These are phyloP conservation scores for Fraxinus quadrangulata DNA, from an alignment of 257 asterid genomes.

Conservation along the genomic window DNA sequence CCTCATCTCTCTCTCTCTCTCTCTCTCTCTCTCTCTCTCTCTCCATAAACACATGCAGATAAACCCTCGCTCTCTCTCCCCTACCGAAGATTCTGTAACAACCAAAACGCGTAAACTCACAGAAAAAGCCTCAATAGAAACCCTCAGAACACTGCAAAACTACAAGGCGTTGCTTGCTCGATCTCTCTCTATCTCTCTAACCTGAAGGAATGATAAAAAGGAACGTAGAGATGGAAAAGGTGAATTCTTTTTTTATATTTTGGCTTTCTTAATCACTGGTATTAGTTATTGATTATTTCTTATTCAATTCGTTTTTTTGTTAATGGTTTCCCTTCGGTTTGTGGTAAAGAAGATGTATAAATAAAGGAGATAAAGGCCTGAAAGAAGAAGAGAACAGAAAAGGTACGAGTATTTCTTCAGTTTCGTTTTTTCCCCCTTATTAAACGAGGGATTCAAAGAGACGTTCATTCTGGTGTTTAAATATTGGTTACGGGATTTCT, in stretches of 20 bases:
- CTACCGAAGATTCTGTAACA: constrained; percentile 25
- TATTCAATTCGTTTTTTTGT: constrained; percentile 12
- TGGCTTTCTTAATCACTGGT: constrained; percentile 1
- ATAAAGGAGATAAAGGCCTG: constrained; percentile 21
- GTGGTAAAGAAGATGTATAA: constrained; percentile 31
- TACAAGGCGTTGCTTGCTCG: constrained; percentile 60
- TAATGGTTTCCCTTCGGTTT: constrained; percentile 38
- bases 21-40: constrained; percentile 5
- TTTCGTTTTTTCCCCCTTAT: constrained; percentile 22
- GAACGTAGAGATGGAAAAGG: constrained; percentile 22
- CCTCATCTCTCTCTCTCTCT: too few relatives aligned
- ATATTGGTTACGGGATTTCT: constrained; percentile 7
- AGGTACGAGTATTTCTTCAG: constrained; percentile 43
- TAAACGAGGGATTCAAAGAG: constrained; percentile 25
- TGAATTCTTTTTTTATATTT: constrained; percentile 21
- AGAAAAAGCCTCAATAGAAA: constrained; percentile 22
- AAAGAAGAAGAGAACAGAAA: constrained; percentile 9
- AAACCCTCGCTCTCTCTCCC: constrained; percentile 7
- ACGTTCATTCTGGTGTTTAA: neutral
- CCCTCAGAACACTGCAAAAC: constrained; percentile 21
- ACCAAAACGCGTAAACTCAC: constrained; percentile 36
- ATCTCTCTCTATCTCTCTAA: constrained; percentile 29
- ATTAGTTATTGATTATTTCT: constrained; percentile 18
- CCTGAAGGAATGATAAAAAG: neutral
- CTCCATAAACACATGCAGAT: neutral